Base-by-base conservation (phyloP, 495 filamentous ascomycete species). In the Lentithecium fluviatile region DNA sequence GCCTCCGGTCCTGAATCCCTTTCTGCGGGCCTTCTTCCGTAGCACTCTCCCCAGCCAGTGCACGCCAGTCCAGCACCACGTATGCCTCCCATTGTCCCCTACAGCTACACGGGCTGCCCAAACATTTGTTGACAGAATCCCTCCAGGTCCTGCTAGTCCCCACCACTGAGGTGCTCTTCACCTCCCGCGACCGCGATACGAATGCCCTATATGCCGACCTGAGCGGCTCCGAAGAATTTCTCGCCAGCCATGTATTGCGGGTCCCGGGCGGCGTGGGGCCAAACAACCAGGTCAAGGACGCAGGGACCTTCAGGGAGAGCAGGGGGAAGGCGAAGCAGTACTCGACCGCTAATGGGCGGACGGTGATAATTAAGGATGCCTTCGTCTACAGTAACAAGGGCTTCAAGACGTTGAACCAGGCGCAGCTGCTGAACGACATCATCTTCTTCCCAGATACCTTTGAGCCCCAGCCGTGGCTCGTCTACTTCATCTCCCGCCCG, bases 321-420 rank as follows among this genome's bases (percentile, higher is more conserved):
- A 82, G 90, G 71, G 90, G 89, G 42, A 99, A 97, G 77, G 88
- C 94, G 12, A 96, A 89, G 73, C 89, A 95, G 66, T 92, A 90
- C 69, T 87, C 85, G 23, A 99, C 95, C 0, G 78, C 91, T 65
- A 97, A 99, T 75, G 91, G 95, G 37, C 83, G 91, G 62, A 97
- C 89, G 36, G 85, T 99, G 52, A 88, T 97, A 17, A 85, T 99
- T 47, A 97, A 97, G 77, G 95, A 99, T 76, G 84, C 85, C 48
- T 90, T 86, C 65, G 82, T 97, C 11, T 97, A 93, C 74, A 96
- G 86, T 73, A 97, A 99, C 71, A 97, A 97, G 80, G 93, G 94
- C 23, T 97, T 97, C 82, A 95, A 90, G 74, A 85, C 85, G 20
- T 79, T 96, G 53, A 89, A 89, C 52, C 95, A 97, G 70, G 88